Evolutionary conservation across 441 rosid species (phyloP), one percentile per base, ranked within the genome.

Genomic region (Populus trichocarpa): DNA sequence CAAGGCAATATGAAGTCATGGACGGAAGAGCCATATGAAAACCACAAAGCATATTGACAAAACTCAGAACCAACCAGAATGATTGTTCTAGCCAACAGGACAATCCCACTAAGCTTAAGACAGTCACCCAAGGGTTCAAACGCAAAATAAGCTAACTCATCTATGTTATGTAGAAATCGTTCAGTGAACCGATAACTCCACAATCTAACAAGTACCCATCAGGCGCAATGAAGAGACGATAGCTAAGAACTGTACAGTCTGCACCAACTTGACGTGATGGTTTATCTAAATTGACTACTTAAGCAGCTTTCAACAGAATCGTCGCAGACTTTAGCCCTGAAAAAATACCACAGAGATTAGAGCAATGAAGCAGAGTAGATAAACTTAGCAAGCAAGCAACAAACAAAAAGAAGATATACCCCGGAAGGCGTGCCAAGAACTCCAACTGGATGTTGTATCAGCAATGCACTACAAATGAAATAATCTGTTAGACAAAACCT

Each of bases 241-340:
- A 76, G 81, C 84, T 79, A 83, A 75, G 80, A 82, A 76, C 79
- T 61, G 36, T 77, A 76, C 20, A 74, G 82, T 79, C 83, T 81
- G 85, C 81, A 83, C 70, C 75, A 70, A 74, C 23, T 67, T 69
- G 75, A 67, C 61, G 83, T 71, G 83, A 84, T 67, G 75, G 79
- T 73, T 79, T 80, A 76, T 76, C 87, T 86, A 89, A 71, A 86
- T 59, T 78, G 57, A 76, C 88, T 88, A 85, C 75, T 74, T 73
- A 76, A 77, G 86, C 85, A 89, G 84, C 81, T 85, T 83, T 50
- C 67, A 78, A 84, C 75, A n/a, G 78, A 70, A 80, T 74, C 81
- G 81, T 79, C 72, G 85, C 83, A 85, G 88, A 84, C 87, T 77
- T 87, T 86, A 92, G 80, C 92, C 92, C 97, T 92, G 89, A 67